Evolutionary conservation across 768 basidiomycete genomes (phyloP).

Genomic region (Russula olivacea): DNA sequence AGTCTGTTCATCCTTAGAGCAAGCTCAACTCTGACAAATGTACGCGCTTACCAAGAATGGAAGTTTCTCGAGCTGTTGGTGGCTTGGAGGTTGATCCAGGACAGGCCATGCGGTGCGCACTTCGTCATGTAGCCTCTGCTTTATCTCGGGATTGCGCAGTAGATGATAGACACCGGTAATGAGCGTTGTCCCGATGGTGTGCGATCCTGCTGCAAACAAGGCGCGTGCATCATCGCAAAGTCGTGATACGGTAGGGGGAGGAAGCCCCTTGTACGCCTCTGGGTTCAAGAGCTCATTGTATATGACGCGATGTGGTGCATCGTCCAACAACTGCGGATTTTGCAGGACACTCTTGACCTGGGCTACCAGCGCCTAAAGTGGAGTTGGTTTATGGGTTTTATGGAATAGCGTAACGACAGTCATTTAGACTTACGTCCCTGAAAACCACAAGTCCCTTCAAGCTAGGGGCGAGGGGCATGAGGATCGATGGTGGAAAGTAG

Average conservation of each 20-base stretch:
- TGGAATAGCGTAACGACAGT: neutral
- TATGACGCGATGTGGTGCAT: conserved; percentile 15
- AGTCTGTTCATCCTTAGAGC: conserved; percentile 1
- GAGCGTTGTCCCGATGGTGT: conserved; percentile 14
- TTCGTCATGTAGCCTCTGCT: conserved; percentile 6
- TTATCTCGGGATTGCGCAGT: conserved; percentile 4
- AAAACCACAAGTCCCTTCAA: neutral
- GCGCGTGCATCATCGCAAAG: conserved; percentile 10
- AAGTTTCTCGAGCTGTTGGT: conserved; percentile 15
- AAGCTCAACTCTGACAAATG: neutral
- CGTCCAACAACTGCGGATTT: conserved; percentile 1
- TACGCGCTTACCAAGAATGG: conserved; percentile 8
- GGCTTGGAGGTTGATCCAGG: conserved; percentile 7
- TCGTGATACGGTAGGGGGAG: neutral
- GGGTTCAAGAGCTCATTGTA: conserved; percentile 11
- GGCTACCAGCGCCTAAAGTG: neutral
- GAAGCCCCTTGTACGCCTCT: conserved; percentile 4
- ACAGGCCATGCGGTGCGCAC: conserved; percentile 3
- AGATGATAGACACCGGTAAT: conserved; percentile 11
- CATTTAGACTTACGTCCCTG: neutral
- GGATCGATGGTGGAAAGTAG: neutral
- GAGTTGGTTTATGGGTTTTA: too few relatives aligned
- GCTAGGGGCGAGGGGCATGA: neutral
- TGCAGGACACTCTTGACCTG: conserved; percentile 1
- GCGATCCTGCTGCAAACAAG: conserved; percentile 16